A percentile compares a stretch with the other conserved stretches of the same genome.
These are phyloP conservation scores for Colletotrichum sp. DNA, from an alignment of 2,329 filamentous ascomycete genomes.

Conservation along the genomic window DNA sequence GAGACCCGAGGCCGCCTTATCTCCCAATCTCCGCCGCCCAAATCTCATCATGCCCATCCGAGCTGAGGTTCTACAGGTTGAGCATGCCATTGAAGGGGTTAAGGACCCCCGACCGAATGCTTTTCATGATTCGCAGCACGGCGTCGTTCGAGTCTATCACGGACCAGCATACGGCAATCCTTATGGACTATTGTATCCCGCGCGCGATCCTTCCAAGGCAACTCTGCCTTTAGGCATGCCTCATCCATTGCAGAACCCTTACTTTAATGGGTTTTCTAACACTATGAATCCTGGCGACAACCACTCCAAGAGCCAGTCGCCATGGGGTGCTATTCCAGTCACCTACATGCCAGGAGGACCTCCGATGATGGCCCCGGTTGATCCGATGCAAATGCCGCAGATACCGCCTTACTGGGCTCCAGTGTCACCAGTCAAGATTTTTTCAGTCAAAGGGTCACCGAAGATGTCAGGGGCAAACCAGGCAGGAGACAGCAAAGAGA, in stretches of 20 bases:
- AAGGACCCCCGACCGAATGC: slow-evolving; percentile 64
- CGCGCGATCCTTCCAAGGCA: slow-evolving; percentile 32
- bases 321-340: slow-evolving; percentile 4
- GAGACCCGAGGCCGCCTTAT: slow-evolving; percentile 25
- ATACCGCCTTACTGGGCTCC: slow-evolving; percentile 1
- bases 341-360: slow-evolving; percentile 7
- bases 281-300: slow-evolving; percentile 19
- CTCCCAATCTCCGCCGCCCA: slow-evolving; percentile 39
- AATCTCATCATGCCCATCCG: slow-evolving; percentile 53
- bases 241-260: slow-evolving; percentile 48
- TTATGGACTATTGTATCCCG: slow-evolving; percentile 51
- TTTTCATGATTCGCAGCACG: slow-evolving; percentile 59
- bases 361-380: neutral
- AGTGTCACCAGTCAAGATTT: neutral
- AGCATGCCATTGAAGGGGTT: slow-evolving; percentile 58
- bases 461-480: slow-evolving; percentile 14
- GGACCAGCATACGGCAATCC: slow-evolving; percentile 61
- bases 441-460: neutral
- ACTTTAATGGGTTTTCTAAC: slow-evolving; percentile 42
- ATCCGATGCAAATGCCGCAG: slow-evolving; percentile 9
- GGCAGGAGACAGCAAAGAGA: slow-evolving; percentile 9
- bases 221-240: slow-evolving; percentile 47
- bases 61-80: slow-evolving; percentile 57
- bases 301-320: slow-evolving; percentile 7
- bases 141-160: slow-evolving; percentile 62